Evolutionary conservation across 1,139 yeast genomes (phyloP).

Genomic region (Saccharomyces pastorianus): DNA sequence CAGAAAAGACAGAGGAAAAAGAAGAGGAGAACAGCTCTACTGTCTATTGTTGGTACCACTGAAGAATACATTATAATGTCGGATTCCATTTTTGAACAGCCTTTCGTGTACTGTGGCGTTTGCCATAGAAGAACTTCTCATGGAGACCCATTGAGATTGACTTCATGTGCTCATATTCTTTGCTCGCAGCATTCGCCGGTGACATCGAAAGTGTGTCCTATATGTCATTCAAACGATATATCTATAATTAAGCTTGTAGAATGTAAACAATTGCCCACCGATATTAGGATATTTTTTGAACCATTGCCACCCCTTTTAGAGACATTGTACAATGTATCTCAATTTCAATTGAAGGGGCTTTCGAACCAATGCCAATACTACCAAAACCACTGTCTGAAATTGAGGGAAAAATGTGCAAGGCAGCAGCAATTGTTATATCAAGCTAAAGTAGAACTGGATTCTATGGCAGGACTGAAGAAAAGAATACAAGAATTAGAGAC

Average conservation of each 20-base stretch:
- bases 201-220: constrained; percentile 11
- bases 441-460: constrained; percentile 21
- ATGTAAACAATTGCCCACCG: constrained; percentile 16
- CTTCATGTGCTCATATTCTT: constrained; percentile 26
- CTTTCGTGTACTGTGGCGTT: constrained; percentile 19
- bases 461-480: constrained; percentile 14
- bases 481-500: constrained; percentile 15
- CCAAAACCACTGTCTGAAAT: constrained; percentile 15
- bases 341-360: constrained; percentile 21
- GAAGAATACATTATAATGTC: not conserved
- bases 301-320: constrained; percentile 21
- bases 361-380: constrained; percentile 20
- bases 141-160: constrained; percentile 17
- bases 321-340: constrained; percentile 19
- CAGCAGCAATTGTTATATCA: constrained; percentile 21
- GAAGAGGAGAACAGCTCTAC: not conserved
- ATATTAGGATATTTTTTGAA: constrained; percentile 19
- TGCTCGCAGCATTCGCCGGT: constrained; percentile 15
- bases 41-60: not conserved
- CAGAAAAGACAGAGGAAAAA: not conserved
- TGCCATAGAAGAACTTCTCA: constrained; percentile 17
- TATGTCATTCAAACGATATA: constrained; percentile 16
- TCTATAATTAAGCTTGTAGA: constrained; percentile 14
- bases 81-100: constrained; percentile 13
- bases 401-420: constrained; percentile 22